Conservation (phyloP, 805 yeast species). For the Lipomyces yamanashiensis region DNA sequence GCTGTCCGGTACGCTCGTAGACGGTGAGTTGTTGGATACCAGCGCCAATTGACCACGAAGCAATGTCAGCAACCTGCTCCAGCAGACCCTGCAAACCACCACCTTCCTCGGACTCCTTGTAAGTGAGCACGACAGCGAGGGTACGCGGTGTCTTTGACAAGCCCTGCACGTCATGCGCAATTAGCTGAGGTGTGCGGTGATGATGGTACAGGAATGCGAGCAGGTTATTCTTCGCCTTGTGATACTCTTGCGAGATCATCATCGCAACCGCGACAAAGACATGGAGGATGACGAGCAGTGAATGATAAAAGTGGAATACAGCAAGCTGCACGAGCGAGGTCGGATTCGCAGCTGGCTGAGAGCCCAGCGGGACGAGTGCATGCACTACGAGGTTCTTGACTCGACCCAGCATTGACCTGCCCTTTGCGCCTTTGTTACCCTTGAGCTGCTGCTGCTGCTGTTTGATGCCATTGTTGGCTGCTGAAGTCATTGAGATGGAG, state of each 20-base stretch:
- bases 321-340: conserved; percentile 22
- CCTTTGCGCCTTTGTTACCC: neutral
- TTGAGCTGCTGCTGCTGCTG: neutral
- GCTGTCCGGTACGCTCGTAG: conserved; percentile 57
- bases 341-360: conserved; percentile 16
- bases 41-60: conserved; percentile 89
- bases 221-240: conserved; percentile 32
- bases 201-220: conserved; percentile 39
- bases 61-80: conserved; percentile 73
- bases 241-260: conserved; percentile 18
- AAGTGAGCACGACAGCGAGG: conserved; percentile 73
- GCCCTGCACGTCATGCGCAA: conserved; percentile 77
- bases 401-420: neutral
- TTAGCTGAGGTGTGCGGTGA: conserved; percentile 71
- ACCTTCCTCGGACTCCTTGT: conserved; percentile 78
- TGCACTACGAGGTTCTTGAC: conserved; percentile 14
- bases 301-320: conserved; percentile 29
- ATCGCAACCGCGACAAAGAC: conserved; percentile 23
- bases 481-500: neutral
- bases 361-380: conserved; percentile 24
- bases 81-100: conserved; percentile 86
- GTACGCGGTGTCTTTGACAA: conserved; percentile 77
- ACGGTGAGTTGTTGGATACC: conserved; percentile 74
- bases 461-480: neutral
- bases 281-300: conserved; percentile 35